A percentile compares a stretch with the other conserved stretches of the same genome.
Conservation (phyloP, 257 asterid species). For the Solanum commersonii region DNA sequence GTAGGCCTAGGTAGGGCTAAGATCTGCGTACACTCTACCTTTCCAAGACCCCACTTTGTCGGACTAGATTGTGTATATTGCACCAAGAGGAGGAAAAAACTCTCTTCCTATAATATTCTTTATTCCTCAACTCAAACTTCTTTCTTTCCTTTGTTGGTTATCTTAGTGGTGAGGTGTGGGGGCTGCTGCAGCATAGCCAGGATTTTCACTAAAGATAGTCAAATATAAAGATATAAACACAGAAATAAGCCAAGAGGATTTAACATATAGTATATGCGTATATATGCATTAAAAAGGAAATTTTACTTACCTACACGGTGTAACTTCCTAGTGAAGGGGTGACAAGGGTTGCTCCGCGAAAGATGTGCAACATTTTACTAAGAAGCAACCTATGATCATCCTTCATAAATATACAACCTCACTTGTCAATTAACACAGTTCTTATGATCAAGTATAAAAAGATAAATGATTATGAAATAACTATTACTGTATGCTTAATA, state of each 20-base stretch:
- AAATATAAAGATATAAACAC: not conserved
- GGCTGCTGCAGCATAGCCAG: too few relatives aligned
- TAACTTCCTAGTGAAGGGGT: not conserved
- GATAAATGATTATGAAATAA: not conserved
- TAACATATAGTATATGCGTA: not conserved
- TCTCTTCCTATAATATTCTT: not conserved
- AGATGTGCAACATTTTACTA: not conserved
- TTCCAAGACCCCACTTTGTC: not conserved
- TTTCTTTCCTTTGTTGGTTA: not conserved
- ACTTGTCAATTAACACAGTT: not conserved
- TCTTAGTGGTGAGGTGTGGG: not conserved
- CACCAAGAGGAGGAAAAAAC: not conserved
- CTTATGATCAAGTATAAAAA: not conserved
- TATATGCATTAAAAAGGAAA: too few relatives aligned
- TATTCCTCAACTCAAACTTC: not conserved
- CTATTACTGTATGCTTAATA: not conserved
- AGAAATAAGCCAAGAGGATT: not conserved
- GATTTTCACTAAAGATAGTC: not conserved
- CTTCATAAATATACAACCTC: not conserved
- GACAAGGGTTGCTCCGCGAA: not conserved
- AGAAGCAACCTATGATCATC: not conserved
- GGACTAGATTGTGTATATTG: not conserved
- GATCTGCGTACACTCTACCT: not conserved
- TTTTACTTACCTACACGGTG: not conserved
- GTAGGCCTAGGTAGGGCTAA: not conserved